A percentile compares a stretch with the other conserved stretches of the same genome.
These are phyloP conservation scores for Nadsonia commutata DNA, from an alignment of 1,139 yeast genomes.

Conservation along the genomic window DNA sequence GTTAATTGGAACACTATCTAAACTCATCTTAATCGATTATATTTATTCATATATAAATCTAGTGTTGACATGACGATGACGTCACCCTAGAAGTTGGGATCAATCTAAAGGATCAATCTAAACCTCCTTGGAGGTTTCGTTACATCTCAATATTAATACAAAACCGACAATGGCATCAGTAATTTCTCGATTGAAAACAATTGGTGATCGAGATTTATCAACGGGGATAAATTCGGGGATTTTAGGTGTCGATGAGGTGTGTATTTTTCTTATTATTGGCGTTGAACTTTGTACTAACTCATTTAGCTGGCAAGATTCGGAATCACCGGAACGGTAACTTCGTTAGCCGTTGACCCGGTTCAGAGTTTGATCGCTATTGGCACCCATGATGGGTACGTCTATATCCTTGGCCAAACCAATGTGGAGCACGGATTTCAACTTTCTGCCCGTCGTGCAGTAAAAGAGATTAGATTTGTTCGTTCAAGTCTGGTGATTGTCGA, in stretches of 20 bases:
- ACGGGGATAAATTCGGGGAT: background rate
- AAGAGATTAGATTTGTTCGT: constrained; percentile 49
- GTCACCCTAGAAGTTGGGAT: too few relatives aligned
- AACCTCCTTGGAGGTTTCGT: background rate
- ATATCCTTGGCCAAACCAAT: constrained; percentile 72
- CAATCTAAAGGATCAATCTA: too few relatives aligned
- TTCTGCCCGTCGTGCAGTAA: constrained; percentile 37
- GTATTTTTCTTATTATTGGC: background rate
- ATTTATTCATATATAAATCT: too few relatives aligned
- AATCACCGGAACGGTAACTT: constrained; percentile 40
- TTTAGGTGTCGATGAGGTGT: background rate
- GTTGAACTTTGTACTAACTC: background rate
- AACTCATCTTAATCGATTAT: too few relatives aligned
- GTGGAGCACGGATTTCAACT: constrained; percentile 51
- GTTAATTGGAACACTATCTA: too few relatives aligned
- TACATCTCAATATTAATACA: background rate
- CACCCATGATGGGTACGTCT: constrained; percentile 52
- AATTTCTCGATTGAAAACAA: constrained; percentile 14
- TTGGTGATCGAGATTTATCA: constrained; percentile 1
- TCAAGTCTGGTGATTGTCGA: constrained; percentile 72
- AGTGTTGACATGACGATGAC: too few relatives aligned
- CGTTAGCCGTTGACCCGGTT: constrained; percentile 72
- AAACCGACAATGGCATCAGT: constrained; percentile 13
- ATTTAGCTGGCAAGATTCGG: constrained; percentile 37
- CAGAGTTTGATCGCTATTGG: constrained; percentile 77